phyloP scores from a whole-genome alignment of 2,329 filamentous ascomycete species.

The Pyrenochaeta sp. region DNA sequence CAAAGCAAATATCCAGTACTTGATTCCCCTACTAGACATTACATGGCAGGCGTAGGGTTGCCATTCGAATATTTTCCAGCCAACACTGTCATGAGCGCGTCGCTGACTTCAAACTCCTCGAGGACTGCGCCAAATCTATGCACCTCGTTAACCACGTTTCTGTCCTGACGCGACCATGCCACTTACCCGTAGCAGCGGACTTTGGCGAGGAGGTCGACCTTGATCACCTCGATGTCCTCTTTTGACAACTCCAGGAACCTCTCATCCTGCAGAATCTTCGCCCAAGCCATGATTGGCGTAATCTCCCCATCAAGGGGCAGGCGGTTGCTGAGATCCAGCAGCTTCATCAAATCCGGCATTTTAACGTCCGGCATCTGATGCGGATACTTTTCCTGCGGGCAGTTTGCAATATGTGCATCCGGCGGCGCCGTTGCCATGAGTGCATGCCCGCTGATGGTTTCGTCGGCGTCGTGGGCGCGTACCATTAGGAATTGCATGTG shows the following conservation, averaged over 20 bases:
- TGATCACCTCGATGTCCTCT: slow-evolving; percentile 74
- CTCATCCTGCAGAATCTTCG: slow-evolving; percentile 69
- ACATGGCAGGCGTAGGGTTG: slow-evolving; percentile 13
- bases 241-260: slow-evolving; percentile 70
- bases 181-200: slow-evolving; percentile 91
- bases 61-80: slow-evolving; percentile 59
- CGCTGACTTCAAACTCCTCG: slow-evolving; percentile 76
- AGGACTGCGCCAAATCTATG: slow-evolving; percentile 71
- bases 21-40: slow-evolving; percentile 17
- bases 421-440: slow-evolving; percentile 93
- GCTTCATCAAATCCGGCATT: slow-evolving; percentile 77
- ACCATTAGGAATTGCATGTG: slow-evolving; percentile 82
- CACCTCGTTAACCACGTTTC: slow-evolving; percentile 11
- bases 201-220: slow-evolving; percentile 77
- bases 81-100: slow-evolving; percentile 77
- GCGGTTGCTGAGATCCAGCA: slow-evolving; percentile 83
- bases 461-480: slow-evolving; percentile 60
- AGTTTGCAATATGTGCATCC: slow-evolving; percentile 64
- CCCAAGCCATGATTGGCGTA: slow-evolving; percentile 95
- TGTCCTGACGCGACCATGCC: background rate
- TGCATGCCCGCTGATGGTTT: slow-evolving; percentile 79
- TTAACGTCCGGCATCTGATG: slow-evolving; percentile 78
- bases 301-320: slow-evolving; percentile 88
- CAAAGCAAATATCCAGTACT: slow-evolving; percentile 5
- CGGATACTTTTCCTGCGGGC: slow-evolving; percentile 64